Conservation (phyloP, 352 stramenopile genomes). For the Phytophthora aleatoria region DNA sequence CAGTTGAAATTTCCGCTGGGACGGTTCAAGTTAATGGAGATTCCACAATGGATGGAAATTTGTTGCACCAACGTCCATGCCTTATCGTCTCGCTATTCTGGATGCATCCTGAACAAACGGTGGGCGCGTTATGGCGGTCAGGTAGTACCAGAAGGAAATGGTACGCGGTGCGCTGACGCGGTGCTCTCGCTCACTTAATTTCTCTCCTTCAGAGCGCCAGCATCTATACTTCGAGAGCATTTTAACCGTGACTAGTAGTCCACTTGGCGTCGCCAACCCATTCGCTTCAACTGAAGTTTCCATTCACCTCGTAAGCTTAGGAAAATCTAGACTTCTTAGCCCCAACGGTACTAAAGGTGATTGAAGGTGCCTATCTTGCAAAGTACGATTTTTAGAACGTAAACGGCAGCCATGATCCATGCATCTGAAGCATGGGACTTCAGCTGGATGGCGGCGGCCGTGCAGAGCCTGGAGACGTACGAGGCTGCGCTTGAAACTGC, state of each 20-base stretch:
- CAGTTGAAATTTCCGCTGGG: slow-evolving; percentile 8
- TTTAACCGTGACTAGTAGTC: neutral
- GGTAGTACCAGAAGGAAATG: neutral
- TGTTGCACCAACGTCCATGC: neutral
- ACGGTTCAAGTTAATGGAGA: slow-evolving; percentile 9
- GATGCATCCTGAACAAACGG: slow-evolving; percentile 4
- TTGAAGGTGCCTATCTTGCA: no score
- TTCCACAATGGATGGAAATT: slow-evolving; percentile 15
- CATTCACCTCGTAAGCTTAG: no score
- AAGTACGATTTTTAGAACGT: slow-evolving; percentile 8
- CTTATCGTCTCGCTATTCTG: neutral
- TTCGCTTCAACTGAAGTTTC: no score
- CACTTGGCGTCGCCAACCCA: neutral
- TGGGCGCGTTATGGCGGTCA: slow-evolving; percentile 1
- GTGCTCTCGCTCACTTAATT: no score
- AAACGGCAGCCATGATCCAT: neutral
- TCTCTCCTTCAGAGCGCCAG: neutral
- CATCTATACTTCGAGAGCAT: slow-evolving; percentile 26
- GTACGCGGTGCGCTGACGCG: no score
- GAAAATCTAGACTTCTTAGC: no score
- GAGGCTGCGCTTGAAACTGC: slow-evolving; percentile 32
- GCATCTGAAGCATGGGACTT: slow-evolving; percentile 26
- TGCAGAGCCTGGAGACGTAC: slow-evolving; percentile 38
- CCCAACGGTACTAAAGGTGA: no score
- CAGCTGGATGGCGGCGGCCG: slow-evolving; percentile 22